Evolutionary conservation across 768 basidiomycete genomes (phyloP).

Genomic region (Crassisporium funariophilum): DNA sequence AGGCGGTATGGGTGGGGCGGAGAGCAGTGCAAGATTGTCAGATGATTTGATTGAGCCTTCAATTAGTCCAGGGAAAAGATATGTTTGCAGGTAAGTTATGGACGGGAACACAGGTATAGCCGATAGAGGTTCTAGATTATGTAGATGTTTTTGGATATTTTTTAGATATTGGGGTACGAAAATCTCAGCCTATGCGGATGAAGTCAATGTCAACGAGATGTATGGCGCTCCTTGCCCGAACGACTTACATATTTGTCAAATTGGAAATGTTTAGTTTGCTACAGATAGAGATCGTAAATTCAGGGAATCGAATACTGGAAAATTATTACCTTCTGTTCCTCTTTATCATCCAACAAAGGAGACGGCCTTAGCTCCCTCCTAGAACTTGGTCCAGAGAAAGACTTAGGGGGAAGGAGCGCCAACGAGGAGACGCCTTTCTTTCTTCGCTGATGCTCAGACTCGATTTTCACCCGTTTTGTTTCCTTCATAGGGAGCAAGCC

Average conservation of each 20-base stretch:
- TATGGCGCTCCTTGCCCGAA: not conserved
- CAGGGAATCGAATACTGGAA: not conserved
- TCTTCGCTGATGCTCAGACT: slow-evolving; percentile 11
- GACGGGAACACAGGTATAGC: slow-evolving; percentile 46
- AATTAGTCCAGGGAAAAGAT: slow-evolving; percentile 40
- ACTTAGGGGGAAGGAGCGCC: slow-evolving; percentile 14
- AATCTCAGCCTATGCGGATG: slow-evolving; percentile 42
- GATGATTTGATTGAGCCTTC: slow-evolving; percentile 21
- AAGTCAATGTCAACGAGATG: not conserved
- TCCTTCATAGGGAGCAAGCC: slow-evolving; percentile 31
- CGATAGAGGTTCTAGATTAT: slow-evolving; percentile 42
- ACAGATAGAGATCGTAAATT: not conserved
- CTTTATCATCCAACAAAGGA: slow-evolving; percentile 3
- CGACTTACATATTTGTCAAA: slow-evolving; percentile 51
- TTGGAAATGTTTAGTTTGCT: slow-evolving; percentile 26
- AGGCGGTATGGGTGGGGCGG: slow-evolving; percentile 27
- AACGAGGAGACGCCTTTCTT: slow-evolving; percentile 2
- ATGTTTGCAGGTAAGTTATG: slow-evolving; percentile 41
- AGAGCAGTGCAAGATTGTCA: slow-evolving; percentile 29
- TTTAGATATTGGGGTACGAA: slow-evolving; percentile 52
- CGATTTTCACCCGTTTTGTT: slow-evolving; percentile 11
- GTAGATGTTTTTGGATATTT: slow-evolving; percentile 49
- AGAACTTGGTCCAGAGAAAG: slow-evolving; percentile 8
- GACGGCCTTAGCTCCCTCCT: slow-evolving; percentile 20
- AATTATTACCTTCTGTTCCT: slow-evolving; percentile 19